phyloP scores from a whole-genome alignment of 163 green algal species.

The Smithsoniella earleae region DNA sequence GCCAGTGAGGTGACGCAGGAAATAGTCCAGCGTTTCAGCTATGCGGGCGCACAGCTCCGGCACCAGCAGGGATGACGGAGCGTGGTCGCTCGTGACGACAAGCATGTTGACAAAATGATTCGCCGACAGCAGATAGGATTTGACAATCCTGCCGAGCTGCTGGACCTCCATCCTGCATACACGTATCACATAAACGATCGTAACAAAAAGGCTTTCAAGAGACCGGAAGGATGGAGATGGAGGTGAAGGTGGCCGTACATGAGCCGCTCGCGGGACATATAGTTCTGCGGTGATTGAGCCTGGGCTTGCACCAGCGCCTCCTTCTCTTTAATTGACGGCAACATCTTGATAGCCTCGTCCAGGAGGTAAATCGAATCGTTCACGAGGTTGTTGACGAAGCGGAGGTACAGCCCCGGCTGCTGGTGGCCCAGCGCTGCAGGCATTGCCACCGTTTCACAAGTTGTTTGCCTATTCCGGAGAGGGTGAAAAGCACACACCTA shows the following conservation, averaged over 20 bases:
- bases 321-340: slow-evolving; percentile 61
- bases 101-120: slow-evolving; percentile 28
- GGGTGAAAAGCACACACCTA: slow-evolving; percentile 23
- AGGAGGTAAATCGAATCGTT: slow-evolving; percentile 83
- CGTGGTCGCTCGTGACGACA: slow-evolving; percentile 15
- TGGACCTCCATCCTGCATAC: not conserved
- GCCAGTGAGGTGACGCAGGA: slow-evolving; percentile 77
- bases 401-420: slow-evolving; percentile 53
- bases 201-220: too few species aligned
- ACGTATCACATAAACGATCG: too few species aligned
- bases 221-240: too few species aligned
- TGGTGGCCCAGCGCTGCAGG: slow-evolving; percentile 34
- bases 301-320: slow-evolving; percentile 31
- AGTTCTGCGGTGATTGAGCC: not conserved
- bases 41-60: slow-evolving; percentile 77
- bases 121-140: not conserved
- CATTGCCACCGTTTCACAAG: too few species aligned
- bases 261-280: not conserved
- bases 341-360: slow-evolving; percentile 55
- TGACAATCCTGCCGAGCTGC: slow-evolving; percentile 6
- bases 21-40: slow-evolving; percentile 89
- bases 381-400: slow-evolving; percentile 83
- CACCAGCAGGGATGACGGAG: slow-evolving; percentile 56
- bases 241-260: not conserved
- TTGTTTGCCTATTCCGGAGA: slow-evolving; percentile 4